phyloP scores from a whole-genome alignment of 2,329 filamentous ascomycete species.

The Phymatotrichopsis omnivora region DNA sequence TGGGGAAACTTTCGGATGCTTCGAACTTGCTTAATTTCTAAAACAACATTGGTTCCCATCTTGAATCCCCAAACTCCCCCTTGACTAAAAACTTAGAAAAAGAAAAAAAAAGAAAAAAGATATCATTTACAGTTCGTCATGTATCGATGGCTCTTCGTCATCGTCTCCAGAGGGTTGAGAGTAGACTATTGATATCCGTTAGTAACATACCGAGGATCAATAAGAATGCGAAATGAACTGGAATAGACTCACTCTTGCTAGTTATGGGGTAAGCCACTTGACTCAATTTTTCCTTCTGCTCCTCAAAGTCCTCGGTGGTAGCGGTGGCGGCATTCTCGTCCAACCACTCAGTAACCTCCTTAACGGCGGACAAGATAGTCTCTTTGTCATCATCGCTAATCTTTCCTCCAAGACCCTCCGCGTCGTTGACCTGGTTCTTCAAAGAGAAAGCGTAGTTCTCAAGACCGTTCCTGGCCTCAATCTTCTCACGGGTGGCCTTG shows the following conservation, averaged over 20 bases:
- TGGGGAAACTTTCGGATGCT: no score
- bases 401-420: constrained; percentile 95
- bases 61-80: no score
- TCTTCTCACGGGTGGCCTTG: constrained; percentile 94
- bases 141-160: constrained; percentile 58
- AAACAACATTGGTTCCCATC: no score
- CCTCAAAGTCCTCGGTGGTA: constrained; percentile 74
- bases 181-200: constrained; percentile 51
- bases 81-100: constrained; percentile 1
- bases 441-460: constrained; percentile 99
- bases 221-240: background rate
- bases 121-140: constrained; percentile 64
- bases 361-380: constrained; percentile 85
- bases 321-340: constrained; percentile 86
- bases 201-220: constrained; percentile 4
- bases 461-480: constrained; percentile 88
- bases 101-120: constrained; percentile 11
- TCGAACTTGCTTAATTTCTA: no score
- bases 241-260: constrained; percentile 53
- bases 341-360: constrained; percentile 94
- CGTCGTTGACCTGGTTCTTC: constrained; percentile 98
- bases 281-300: constrained; percentile 99
- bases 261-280: constrained; percentile 97
- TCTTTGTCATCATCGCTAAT: constrained; percentile 99
- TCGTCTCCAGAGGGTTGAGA: constrained; percentile 55